Base-by-base conservation (phyloP, 2,329 filamentous ascomycete genomes). In the Hawksworthiomyces lignivorus region DNA sequence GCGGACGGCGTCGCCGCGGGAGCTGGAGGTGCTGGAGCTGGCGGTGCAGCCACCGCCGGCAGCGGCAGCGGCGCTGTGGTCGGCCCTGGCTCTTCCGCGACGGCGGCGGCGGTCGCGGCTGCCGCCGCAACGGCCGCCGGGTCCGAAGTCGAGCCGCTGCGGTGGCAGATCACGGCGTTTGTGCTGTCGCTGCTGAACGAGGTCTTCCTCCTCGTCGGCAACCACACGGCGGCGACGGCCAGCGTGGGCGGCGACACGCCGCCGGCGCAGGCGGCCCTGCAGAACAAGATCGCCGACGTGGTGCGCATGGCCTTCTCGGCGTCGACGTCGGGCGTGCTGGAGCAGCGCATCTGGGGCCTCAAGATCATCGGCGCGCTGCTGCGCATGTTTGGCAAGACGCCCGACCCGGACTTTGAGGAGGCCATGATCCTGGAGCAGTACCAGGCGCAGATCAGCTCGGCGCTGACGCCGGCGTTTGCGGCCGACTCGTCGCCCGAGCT, bases 271-370 rank as follows among this genome's bases (percentile, higher is more conserved):
- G 63, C 75, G 34, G 86, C 84, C 5, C 67, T 98, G 20, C 89
- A 98, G 60, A 75, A 77, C 46, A 83, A 80, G 55, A 78, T 98
- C 43, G 89, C 87, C 4, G 92, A 98, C 59, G 86, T 98, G 19
- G 87, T 98, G 44, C 82, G 88, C 38, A 95, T 97, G 73, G 90
- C 92, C 0, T 98, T 98, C 62, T 96, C 92, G 10, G 92, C 92
- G 0, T 97, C 90, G 1, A 98, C 92, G 1, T 90, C 90, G 3
- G 87, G 85, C 50, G 89, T 98, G 1, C 76, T 95, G 19, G 85
- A 94, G 55, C 73, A 98, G 45, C 77, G 92, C 20, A 82, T 98
- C 29, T 87, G 88, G 70, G 92, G 92, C 20, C 65, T 98, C 49
- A 89, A 89, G 59, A 94, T 98, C 41, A 88, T 98, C 42, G 89